Conservation (phyloP, 169 alveolate genomes). For the Plasmodium coatneyi region DNA sequence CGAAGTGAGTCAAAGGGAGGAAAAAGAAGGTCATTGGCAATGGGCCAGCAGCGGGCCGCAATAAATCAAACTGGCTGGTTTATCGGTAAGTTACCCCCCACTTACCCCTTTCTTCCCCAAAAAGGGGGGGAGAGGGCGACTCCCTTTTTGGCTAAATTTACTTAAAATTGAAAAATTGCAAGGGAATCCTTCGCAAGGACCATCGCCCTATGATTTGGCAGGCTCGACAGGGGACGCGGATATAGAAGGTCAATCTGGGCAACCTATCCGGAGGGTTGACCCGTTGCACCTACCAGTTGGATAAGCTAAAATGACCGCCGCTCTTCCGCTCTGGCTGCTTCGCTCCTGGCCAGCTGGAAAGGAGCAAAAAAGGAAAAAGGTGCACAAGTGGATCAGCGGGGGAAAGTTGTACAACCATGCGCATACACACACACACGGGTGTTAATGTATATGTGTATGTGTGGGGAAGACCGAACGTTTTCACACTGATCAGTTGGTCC, state of each 20-base stretch:
- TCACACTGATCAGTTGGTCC: background rate
- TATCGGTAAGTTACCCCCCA: background rate
- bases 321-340: background rate
- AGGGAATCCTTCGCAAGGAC: no score
- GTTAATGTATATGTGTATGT: no score
- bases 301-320: background rate
- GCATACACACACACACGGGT: background rate
- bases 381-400: background rate
- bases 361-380: background rate
- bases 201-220: no score
- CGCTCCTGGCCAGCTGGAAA: constrained; percentile 1
- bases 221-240: no score
- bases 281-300: background rate
- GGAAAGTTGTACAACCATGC: background rate
- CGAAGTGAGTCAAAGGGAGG: background rate
- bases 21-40: background rate
- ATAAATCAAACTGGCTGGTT: background rate
- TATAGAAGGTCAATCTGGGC: no score
- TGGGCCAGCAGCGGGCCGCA: background rate
- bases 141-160: background rate
- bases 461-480: background rate
- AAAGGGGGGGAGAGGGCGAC: background rate
- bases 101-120: background rate
- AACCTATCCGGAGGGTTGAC: background rate
- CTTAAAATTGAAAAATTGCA: background rate